Conservation (phyloP, 352 stramenopile species). For the Globisporangium cederbergense region DNA sequence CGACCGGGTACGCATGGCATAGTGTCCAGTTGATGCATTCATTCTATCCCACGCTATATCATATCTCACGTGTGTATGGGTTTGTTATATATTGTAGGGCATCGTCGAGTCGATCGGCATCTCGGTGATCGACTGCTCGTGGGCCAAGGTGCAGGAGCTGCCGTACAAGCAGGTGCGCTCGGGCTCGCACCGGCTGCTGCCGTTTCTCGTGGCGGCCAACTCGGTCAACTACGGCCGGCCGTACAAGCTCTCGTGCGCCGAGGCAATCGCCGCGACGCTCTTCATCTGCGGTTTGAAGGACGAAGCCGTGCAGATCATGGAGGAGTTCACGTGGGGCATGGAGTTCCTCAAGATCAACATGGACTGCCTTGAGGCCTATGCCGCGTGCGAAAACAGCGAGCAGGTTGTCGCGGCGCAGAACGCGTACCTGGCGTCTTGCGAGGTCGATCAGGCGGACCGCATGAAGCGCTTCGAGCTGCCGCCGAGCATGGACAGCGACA, state of each 20-base stretch:
- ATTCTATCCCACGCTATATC: background rate
- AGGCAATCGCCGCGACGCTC: constrained; percentile 96
- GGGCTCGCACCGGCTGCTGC: constrained; percentile 94
- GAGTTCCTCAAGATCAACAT: constrained; percentile 95
- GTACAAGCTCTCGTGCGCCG: constrained; percentile 95
- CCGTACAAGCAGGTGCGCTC: constrained; percentile 94
- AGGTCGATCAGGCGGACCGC: constrained; percentile 55
- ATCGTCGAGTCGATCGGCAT: constrained; percentile 86
- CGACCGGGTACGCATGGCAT: constrained; percentile 48
- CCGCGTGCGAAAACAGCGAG: constrained; percentile 60
- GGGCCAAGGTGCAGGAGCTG: constrained; percentile 94
- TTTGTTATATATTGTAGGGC: constrained; percentile 20
- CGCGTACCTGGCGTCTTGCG: constrained; percentile 60
- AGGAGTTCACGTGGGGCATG: constrained; percentile 92
- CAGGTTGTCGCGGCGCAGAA: constrained; percentile 78
- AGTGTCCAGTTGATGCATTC: background rate
- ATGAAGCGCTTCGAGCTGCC: constrained; percentile 53
- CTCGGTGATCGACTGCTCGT: constrained; percentile 98
- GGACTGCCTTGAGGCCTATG: constrained; percentile 89
- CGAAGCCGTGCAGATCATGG: constrained; percentile 87
- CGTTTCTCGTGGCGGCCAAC: constrained; percentile 98
- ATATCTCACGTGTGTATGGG: background rate
- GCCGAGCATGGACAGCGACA: constrained; percentile 53
- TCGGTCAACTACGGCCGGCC: constrained; percentile 98
- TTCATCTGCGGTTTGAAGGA: constrained; percentile 95